Base-by-base conservation (phyloP, 1,139 yeast species). In the Lodderomyces metapsilosis region DNA sequence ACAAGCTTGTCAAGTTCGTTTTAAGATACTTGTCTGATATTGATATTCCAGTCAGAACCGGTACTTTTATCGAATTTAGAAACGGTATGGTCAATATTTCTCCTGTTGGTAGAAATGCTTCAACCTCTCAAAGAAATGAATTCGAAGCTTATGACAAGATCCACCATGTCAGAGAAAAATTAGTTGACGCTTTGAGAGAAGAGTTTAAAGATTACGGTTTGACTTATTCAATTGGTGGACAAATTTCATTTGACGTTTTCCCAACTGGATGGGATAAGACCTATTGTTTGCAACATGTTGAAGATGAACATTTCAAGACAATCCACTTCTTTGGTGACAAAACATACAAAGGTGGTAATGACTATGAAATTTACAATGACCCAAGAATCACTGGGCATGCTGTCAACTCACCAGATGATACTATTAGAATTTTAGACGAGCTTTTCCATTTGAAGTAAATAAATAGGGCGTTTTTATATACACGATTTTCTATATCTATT, bases 231-330 rank as follows among this genome's bases (percentile, higher is more conserved):
- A 92, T 92, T 55, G 98, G 98, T 66, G 99, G 99, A 55, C 98
- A 92, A 78, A 92, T 92, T 66, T 92, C 98, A 38, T 92, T 92
- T 61, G 99, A 92, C 61, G 98, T 92, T 52, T 92, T 92, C 91
- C 99, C 99, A 72, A 87, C 96, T 51, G 99, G 99, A 60, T 92
- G 99, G 99, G 98, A 92, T 70, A 92, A 94, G 81, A 94, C 98
- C 49, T 94, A 91, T 74, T 88, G 96, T 70, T 81, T 94, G 62
- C 89, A 84, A 68, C 98, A 91, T 71, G 91, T 92, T 57, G 89
- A 72, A 57, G 69, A 75, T 49, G 97, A 91, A 69, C 81, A 84
- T 50, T 94, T 91, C 73, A 76, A 83, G 61, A 76, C 80, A 55
- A 88, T 92, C 58, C 98, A 92, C 76, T 94, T 94, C 82, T 92